Percentiles rank a stretch among this genome's conserved stretches.
Evolutionary conservation across 768 basidiomycete species (phyloP).

Genomic region (Hygrocybe coccinea): DNA sequence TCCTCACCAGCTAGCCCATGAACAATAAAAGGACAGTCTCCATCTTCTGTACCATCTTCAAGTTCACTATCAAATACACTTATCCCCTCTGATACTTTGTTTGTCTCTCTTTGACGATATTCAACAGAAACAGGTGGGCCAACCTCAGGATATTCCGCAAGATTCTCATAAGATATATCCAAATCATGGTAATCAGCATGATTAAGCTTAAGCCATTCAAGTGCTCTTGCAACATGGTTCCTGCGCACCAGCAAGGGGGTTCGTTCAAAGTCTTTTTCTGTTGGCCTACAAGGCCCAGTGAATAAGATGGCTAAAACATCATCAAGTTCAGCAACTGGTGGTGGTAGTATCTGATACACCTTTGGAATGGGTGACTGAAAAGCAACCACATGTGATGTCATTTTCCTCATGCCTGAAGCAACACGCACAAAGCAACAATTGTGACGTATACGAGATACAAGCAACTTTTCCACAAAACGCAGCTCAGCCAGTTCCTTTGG

Average conservation of each 20-base stretch:
- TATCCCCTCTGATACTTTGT: constrained; percentile 8
- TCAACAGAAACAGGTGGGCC: constrained; percentile 20
- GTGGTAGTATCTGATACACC: constrained; percentile 31
- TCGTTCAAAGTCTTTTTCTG: constrained; percentile 22
- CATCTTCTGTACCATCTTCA: constrained; percentile 21
- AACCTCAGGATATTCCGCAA: constrained; percentile 13
- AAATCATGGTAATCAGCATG: constrained; percentile 30
- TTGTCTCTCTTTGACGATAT: constrained; percentile 11
- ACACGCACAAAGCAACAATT: constrained; percentile 28
- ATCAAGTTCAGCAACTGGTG: constrained; percentile 27
- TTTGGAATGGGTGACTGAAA: constrained; percentile 29
- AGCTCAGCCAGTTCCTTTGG: constrained; percentile 22
- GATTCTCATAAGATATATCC: constrained; percentile 22
- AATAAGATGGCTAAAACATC: constrained; percentile 32
- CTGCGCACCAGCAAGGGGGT: constrained; percentile 29
- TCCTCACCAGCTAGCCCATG: constrained; percentile 31
- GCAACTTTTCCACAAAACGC: constrained; percentile 24
- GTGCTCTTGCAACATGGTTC: constrained; percentile 19
- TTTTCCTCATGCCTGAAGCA: constrained; percentile 14
- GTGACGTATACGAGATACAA: constrained; percentile 19
- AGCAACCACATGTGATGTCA: constrained; percentile 12
- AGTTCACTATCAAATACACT: constrained; percentile 9
- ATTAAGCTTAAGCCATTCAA: constrained; percentile 34
- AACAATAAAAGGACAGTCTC: constrained; percentile 34
- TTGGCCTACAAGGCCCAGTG: constrained; percentile 24